phyloP scores from a whole-genome alignment of 2,329 filamentous ascomycete genomes.

The Dendryphion nanum region DNA sequence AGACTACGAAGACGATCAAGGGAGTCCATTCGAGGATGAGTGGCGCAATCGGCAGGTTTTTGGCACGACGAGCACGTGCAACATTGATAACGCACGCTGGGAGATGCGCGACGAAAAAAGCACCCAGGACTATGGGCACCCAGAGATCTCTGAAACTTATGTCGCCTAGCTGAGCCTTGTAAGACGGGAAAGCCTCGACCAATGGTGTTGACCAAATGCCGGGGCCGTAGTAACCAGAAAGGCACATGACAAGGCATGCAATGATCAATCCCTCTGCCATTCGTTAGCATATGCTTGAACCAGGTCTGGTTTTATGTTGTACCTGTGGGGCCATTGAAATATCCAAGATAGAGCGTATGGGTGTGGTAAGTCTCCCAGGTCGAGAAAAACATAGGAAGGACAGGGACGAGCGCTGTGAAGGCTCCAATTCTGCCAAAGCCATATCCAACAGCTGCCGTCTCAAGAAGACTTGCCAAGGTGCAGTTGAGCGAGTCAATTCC shows the following conservation, averaged over 20 bases:
- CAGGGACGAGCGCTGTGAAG: constrained; percentile 87
- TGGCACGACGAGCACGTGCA: constrained; percentile 67
- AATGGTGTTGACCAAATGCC: constrained; percentile 81
- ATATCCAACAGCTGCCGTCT: constrained; percentile 90
- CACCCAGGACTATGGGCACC: constrained; percentile 59
- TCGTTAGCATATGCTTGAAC: constrained; percentile 11
- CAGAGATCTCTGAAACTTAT: constrained; percentile 84
- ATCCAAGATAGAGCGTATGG: constrained; percentile 91
- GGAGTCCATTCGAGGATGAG: constrained; percentile 94
- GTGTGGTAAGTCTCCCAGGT: constrained; percentile 99
- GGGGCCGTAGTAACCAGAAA: constrained; percentile 85
- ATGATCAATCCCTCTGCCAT: constrained; percentile 77
- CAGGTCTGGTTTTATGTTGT: not conserved
- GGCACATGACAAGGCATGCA: constrained; percentile 79
- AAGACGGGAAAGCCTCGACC: constrained; percentile 49
- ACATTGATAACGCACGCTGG: constrained; percentile 91
- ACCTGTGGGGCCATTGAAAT: constrained; percentile 90
- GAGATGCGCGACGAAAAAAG: constrained; percentile 62
- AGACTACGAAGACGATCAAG: constrained; percentile 75
- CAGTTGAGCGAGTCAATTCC: constrained; percentile 98
- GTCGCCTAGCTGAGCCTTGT: constrained; percentile 60
- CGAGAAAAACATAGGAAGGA: constrained; percentile 97
- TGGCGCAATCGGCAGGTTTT: constrained; percentile 72
- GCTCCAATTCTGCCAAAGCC: constrained; percentile 81
- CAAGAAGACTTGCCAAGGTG: constrained; percentile 84